A percentile compares a stretch with the other conserved stretches of the same genome.
These are phyloP conservation scores for Royoungia palumana DNA, from an alignment of 768 basidiomycete genomes.

Conservation along the genomic window DNA sequence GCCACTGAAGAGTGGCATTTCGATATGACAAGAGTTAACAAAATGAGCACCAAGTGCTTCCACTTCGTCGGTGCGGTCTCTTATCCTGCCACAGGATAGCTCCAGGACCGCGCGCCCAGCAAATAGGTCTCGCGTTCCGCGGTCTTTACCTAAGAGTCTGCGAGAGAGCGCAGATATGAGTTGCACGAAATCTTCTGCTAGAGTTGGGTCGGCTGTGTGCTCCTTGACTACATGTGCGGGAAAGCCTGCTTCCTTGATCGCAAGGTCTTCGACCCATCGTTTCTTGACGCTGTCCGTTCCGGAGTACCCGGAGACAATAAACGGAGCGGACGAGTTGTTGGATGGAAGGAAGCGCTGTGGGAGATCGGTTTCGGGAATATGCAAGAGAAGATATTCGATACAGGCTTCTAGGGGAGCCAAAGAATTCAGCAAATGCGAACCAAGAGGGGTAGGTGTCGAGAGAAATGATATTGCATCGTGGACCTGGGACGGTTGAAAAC, in stretches of 20 bases:
- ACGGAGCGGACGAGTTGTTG: constrained; percentile 64
- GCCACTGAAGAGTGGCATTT: constrained; percentile 63
- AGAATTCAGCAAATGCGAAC: constrained; percentile 56
- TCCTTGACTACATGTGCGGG: constrained; percentile 67
- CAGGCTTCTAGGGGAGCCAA: constrained; percentile 69
- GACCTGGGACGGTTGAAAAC: constrained; percentile 59
- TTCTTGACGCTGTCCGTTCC: constrained; percentile 61
- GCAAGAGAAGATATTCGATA: constrained; percentile 80
- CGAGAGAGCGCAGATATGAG: constrained; percentile 55
- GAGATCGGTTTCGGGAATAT: constrained; percentile 84
- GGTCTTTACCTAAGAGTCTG: constrained; percentile 49
- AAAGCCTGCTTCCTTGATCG: constrained; percentile 81
- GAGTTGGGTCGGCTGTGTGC: constrained; percentile 36
- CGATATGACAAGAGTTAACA: constrained; percentile 43
- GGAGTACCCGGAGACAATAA: constrained; percentile 62
- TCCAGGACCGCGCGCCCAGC: constrained; percentile 33
- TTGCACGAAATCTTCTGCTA: constrained; percentile 48
- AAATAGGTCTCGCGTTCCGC: constrained; percentile 20
- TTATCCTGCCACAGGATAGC: constrained; percentile 10
- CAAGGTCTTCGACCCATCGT: constrained; percentile 79
- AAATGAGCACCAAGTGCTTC: constrained; percentile 56
- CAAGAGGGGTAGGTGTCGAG: constrained; percentile 52
- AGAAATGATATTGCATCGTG: constrained; percentile 55
- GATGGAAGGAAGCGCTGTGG: constrained; percentile 67
- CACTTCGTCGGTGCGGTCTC: constrained; percentile 38